Base-by-base conservation (phyloP, 345 rosid species). In the Hibiscus syriacus region DNA sequence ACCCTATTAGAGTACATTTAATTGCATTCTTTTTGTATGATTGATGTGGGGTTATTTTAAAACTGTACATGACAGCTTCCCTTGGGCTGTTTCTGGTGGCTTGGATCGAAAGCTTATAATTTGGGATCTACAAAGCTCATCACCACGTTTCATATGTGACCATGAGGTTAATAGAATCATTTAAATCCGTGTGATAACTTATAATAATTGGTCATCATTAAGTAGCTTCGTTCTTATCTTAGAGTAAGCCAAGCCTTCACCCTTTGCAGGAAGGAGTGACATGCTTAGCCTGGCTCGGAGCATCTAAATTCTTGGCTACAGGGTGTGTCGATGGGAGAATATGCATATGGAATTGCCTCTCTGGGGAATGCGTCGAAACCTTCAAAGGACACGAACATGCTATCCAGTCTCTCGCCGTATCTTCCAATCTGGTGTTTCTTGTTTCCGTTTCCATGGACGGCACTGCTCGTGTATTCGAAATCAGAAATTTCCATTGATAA, bases 31-130 rank as follows among this genome's bases (percentile, higher is more conserved):
- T 5, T 67, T 34, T 54, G n/a, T 10, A 26, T 55, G 16, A 23
- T 68, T 27, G n/a, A 27, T 16, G 50, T 49, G 34, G 19, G 20
- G 7, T 60, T 22, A 3, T 45, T 3, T 36, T 4, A 43, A 52
- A n/a, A 53, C 34, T 66, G 8, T 66, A 14, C 32, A 16, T 17
- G 46, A 49, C 78, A 89, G 95, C 66, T 73, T 80, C 30, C 89
- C 87, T 3, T 80, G 88, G 92, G 95, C 86, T 63, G 97, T 96
- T 66, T 85, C 96, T 0, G 96, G 96, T 75, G 82, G 96, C 78
- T 76, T 87, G 90, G 96, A 94, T 79, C 70, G 82, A 64, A 86
- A 87, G 70, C 96, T 94, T 57, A 78, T 87, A 14, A 85, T 91
- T 23, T 91, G 97, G 95, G 98, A 91, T 80, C 77, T 87, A 55